Evolutionary conservation across 768 basidiomycete species (phyloP).

Genomic region (Podaxis rugospora): DNA sequence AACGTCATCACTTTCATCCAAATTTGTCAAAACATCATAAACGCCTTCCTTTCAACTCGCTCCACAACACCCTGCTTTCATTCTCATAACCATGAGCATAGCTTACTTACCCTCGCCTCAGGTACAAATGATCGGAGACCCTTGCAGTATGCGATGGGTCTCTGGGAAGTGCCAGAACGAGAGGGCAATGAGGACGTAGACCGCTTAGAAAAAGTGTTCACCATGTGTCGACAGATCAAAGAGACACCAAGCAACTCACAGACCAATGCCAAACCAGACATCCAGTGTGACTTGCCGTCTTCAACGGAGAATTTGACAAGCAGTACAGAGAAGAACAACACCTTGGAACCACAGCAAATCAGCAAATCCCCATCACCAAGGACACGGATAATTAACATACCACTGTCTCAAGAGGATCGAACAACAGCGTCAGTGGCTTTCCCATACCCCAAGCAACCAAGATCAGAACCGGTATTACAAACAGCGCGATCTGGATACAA

Average conservation of each 20-base stretch:
- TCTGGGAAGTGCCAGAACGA: slow-evolving; percentile 39
- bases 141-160: slow-evolving; percentile 28
- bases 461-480: slow-evolving; percentile 35
- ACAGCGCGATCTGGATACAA: slow-evolving; percentile 39
- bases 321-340: slow-evolving; percentile 35
- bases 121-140: slow-evolving; percentile 25
- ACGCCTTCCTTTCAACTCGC: background rate
- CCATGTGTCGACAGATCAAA: background rate
- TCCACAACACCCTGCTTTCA: background rate
- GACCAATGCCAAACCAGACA: slow-evolving; percentile 36
- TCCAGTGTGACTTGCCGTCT: slow-evolving; percentile 45
- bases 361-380: background rate
- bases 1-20: background rate
- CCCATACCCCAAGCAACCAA: slow-evolving; percentile 36
- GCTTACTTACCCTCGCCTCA: background rate
- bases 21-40: background rate
- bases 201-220: slow-evolving; percentile 18
- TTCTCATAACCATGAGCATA: background rate
- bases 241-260: slow-evolving; percentile 20
- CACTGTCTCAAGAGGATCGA: slow-evolving; percentile 35
- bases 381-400: slow-evolving; percentile 17
- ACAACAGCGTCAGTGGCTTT: slow-evolving; percentile 34
- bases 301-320: slow-evolving; percentile 42
- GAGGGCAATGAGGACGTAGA: slow-evolving; percentile 32
- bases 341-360: slow-evolving; percentile 14